These are phyloP conservation scores for Solanum sitiens DNA, from an alignment of 257 asterid genomes.

Conservation along the genomic window DNA sequence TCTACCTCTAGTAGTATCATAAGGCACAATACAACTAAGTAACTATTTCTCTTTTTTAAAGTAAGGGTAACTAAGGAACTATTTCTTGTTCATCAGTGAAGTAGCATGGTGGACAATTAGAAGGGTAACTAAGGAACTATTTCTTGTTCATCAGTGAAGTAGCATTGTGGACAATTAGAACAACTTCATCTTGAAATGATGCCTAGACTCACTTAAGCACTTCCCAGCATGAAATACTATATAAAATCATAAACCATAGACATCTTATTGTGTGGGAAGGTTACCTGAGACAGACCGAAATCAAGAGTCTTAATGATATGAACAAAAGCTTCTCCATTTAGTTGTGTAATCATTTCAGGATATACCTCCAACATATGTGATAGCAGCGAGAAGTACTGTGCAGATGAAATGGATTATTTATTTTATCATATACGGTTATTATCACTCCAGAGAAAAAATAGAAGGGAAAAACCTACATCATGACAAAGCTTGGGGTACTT, in stretches of 20 bases:
- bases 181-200: background rate
- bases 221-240: background rate
- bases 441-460: background rate
- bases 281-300: constrained; percentile 86
- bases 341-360: constrained; percentile 71
- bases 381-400: constrained; percentile 77
- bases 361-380: constrained; percentile 95
- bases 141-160: background rate
- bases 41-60: background rate
- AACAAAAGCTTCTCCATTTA: constrained; percentile 54
- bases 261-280: background rate
- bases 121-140: background rate
- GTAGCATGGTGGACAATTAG: background rate
- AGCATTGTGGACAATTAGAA: background rate
- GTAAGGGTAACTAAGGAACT: background rate
- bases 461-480: constrained; percentile 44
- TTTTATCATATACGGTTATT: background rate
- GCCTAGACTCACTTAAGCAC: background rate
- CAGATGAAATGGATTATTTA: constrained; percentile 2
- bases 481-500: constrained; percentile 90
- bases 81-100: background rate
- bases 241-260: background rate
- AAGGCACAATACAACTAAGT: background rate
- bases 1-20: background rate
- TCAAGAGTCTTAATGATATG: constrained; percentile 75